Evolutionary conservation across 208 protist species (phyloP), one percentile per base, ranked within the genome.

Genomic region (Leishmania amazonensis): DNA sequence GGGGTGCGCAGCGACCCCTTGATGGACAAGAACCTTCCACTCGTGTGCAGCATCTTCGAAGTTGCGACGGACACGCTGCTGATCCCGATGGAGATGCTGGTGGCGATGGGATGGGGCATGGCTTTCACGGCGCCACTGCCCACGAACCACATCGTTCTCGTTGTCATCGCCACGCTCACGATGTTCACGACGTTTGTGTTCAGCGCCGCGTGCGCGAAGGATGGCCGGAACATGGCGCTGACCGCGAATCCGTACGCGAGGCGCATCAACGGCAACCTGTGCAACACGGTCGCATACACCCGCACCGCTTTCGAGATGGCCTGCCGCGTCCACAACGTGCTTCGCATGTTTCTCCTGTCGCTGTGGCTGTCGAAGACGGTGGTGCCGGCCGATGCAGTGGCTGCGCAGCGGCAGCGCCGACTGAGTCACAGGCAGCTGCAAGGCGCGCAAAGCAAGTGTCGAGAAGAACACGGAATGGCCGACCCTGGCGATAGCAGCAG

Each of bases 101-200:
- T 94, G 13, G 81, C 81, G 17, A 75, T 95, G 76, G 92, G 90
- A 1, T 95, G 88, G 89, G 92, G 92, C 2, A 82, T 90, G n/a
- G 90, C 90, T 19, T 93, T 89, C 81, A 83, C 81, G 2, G 35
- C 81, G 0, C 62, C 65, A 7, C 75, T 90, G 0, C 82, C 87
- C 13, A 87, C 85, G 0, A 80, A 71, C 31, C 78, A 89, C 45
- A 87, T 88, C 57, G 53, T 93, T 1, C 75, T 89, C 3, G 78
- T 89, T 31, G 65, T 71, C 75, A 11, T 92, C 40, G 64, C 74
- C 67, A 90, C 85, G n/a, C 62, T 87, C 21, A 79, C 74, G 19
- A 75, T 80, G 54, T 91, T 93, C 62, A 71, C 89, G 51, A 47
- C 83, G 8, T 80, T 86, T 57, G 75, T 89, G 31, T 76, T 91